Evolutionary conservation across 495 filamentous ascomycete species (phyloP).

Genomic region (Annulohypoxylon moriforme): DNA sequence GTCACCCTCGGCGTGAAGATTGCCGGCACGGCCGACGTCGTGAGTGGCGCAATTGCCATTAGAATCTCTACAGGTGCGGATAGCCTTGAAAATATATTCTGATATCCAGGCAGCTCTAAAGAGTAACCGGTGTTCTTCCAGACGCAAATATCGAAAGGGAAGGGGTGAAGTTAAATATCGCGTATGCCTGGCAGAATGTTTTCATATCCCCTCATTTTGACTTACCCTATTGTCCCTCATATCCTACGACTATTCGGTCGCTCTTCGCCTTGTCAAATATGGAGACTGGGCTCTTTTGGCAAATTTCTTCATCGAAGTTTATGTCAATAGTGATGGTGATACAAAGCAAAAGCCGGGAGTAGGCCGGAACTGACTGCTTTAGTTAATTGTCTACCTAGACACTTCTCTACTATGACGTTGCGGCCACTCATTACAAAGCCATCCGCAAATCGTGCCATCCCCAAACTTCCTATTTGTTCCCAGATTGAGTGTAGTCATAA

Average conservation of each 20-base stretch:
- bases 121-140: not conserved
- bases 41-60: constrained; percentile 28
- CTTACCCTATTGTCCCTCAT: not conserved
- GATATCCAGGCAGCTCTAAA: not conserved
- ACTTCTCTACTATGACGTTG: constrained; percentile 5
- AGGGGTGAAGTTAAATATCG: not conserved
- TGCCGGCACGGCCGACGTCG: constrained; percentile 16
- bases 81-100: too few relatives aligned
- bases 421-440: not conserved
- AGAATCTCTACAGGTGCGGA: too few relatives aligned
- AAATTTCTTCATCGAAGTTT: not conserved
- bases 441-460: not conserved
- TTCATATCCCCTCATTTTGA: not conserved
- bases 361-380: constrained; percentile 7
- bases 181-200: not conserved
- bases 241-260: not conserved
- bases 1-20: constrained; percentile 19
- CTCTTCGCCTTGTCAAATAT: constrained; percentile 8
- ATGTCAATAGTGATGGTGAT: constrained; percentile 17
- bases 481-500: constrained; percentile 35
- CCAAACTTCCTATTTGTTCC: not conserved
- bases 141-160: not conserved
- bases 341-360: constrained; percentile 7
- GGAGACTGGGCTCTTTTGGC: constrained; percentile 24
- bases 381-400: not conserved